Conservation (phyloP, 2,329 filamentous ascomycete species). For the Emmonsiellopsis sp. region DNA sequence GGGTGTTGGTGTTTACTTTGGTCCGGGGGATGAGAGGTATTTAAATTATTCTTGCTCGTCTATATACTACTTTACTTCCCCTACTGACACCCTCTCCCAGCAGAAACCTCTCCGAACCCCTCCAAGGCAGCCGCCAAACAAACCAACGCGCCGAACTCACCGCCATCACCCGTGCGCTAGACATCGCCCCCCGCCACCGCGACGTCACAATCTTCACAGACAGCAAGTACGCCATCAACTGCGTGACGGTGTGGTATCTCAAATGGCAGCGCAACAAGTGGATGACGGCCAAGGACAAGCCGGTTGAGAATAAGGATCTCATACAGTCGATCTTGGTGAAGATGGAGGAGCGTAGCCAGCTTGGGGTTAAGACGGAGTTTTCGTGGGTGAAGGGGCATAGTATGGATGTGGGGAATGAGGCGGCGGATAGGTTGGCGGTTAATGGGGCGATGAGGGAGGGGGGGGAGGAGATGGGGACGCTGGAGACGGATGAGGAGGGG, state of each 20-base stretch:
- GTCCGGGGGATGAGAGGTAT: slow-evolving; percentile 48
- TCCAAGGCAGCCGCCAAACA: slow-evolving; percentile 68
- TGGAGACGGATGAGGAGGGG: slow-evolving; percentile 18
- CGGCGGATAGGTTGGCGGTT: slow-evolving; percentile 71
- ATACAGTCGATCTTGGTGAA: slow-evolving; percentile 62
- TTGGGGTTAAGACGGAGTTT: slow-evolving; percentile 58
- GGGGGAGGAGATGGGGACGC: slow-evolving; percentile 13
- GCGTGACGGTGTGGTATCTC: slow-evolving; percentile 72
- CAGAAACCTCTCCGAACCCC: slow-evolving; percentile 66
- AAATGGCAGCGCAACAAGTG: slow-evolving; percentile 71
- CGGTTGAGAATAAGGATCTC: slow-evolving; percentile 81
- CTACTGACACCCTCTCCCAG: slow-evolving; percentile 16
- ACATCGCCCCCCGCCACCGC: slow-evolving; percentile 60
- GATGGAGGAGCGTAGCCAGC: slow-evolving; percentile 59
- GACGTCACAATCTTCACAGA: slow-evolving; percentile 76
- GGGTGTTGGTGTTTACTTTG: slow-evolving; percentile 58
- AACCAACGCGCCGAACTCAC: slow-evolving; percentile 96
- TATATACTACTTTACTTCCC: slow-evolving; percentile 14
- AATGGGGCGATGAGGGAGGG: slow-evolving; percentile 45
- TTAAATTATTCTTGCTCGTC: slow-evolving; percentile 14
- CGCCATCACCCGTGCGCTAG: slow-evolving; percentile 73
- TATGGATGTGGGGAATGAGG: slow-evolving; percentile 62
- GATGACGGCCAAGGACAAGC: slow-evolving; percentile 60
- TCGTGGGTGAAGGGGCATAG: slow-evolving; percentile 87
- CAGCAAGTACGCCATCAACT: slow-evolving; percentile 83